Evolutionary conservation across 139 green algal species (phyloP), one percentile per base, ranked within the genome.

Genomic region (Micromonas pusilla): DNA sequence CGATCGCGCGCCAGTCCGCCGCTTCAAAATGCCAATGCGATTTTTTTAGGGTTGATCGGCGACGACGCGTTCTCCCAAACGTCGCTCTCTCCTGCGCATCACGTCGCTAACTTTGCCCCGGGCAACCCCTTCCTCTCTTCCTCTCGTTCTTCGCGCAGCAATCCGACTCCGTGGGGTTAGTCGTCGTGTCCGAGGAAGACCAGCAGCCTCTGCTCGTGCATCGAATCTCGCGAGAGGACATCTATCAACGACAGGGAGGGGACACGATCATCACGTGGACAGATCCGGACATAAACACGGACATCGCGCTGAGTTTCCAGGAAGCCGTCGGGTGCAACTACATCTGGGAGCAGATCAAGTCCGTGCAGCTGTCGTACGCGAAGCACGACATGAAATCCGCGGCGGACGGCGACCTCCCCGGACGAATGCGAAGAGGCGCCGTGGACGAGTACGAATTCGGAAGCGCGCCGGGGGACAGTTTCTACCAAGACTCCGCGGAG

Each of bases 191-290:
- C 0, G 92, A 95, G 65, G 88, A 93, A 52, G 90, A 96, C 34
- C 85, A 85, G n/a, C 80, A 76, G 23, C 84, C 85, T 0, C 85
- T 98, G 28, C 88, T 99, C 26, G 87, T 94, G 25, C 94, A 98
- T 82, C 82, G 89, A 25, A 93, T 99, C 19, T 86, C 81, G 0
- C 64, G 77, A 2, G 87, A 96, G 21, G 89, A 92, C 52, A 90
- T 91, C 23, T 99, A 98, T 79, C 85, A 91, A 39, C 84, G 90
- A 0, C 91, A 97, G 60, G 85, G 85, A 79, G 31, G 52, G 52
- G 87, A 94, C 60, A 98, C 93, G 21, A 99, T 99, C 81, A 98
- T 99, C 52, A 93, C 90, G 0, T 99, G 95, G 95, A 87, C 87
- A 1, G 95, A 99, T 82, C 64, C 84, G 0, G 89, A 95, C 33